Evolutionary conservation across 805 yeast species (phyloP).

Genomic region (Nakazawaea pomicola): DNA sequence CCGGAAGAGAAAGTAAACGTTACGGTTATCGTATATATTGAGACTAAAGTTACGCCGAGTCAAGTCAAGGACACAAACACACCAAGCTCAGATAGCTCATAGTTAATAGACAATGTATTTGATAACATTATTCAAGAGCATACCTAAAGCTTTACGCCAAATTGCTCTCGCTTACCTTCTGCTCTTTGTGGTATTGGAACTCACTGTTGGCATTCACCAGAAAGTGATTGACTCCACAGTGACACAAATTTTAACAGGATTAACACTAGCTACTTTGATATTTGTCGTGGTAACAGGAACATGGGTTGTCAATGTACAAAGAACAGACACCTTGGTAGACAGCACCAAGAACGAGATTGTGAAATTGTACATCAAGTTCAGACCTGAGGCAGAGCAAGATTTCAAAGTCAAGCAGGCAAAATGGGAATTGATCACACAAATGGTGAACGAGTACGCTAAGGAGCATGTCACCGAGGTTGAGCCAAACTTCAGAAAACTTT

Average conservation of each 20-base stretch:
- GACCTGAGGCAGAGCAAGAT: conserved; percentile 4
- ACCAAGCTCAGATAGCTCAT: no score
- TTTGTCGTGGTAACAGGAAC: neutral
- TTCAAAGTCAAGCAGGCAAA: neutral
- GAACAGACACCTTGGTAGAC: conserved; percentile 2
- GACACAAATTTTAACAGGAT: neutral
- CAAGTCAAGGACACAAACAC: no score
- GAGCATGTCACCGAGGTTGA: neutral
- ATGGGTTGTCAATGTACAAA: neutral
- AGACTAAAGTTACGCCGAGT: no score
- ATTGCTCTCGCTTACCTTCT: neutral
- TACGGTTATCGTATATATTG: no score
- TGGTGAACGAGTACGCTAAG: neutral
- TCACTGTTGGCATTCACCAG: neutral
- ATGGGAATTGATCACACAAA: conserved; percentile 3
- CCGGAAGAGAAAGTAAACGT: no score
- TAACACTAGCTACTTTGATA: neutral
- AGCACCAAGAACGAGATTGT: conserved; percentile 1
- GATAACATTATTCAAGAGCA: neutral
- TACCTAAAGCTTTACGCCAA: conserved; percentile 3
- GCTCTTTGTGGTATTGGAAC: neutral
- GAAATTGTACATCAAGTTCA: conserved; percentile 2
- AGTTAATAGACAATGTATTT: conserved; percentile 4
- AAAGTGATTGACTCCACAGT: neutral
- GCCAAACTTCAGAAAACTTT: neutral